phyloP scores from a whole-genome alignment of 202 grass and related monocot genomes.

The Digitaria exilis region DNA sequence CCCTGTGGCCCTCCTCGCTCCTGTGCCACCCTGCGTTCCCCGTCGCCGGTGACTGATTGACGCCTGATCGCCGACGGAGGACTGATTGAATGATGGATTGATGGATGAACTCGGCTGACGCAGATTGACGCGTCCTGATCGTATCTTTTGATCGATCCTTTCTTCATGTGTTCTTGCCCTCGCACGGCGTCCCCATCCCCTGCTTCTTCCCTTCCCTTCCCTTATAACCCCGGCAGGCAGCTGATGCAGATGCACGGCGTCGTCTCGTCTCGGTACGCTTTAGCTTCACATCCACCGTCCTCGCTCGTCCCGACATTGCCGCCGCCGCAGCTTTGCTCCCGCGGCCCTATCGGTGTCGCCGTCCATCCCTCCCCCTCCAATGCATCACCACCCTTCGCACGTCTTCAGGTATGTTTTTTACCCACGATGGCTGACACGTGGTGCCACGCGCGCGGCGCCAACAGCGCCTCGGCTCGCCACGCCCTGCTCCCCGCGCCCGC shows the following conservation, averaged over 20 bases:
- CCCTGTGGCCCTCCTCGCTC: too few species aligned
- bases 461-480: too few species aligned
- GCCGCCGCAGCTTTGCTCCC: neutral
- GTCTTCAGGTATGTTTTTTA: slow-evolving; percentile 46
- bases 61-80: slow-evolving; percentile 1
- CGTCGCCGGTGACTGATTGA: slow-evolving; percentile 30
- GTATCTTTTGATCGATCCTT: slow-evolving; percentile 1
- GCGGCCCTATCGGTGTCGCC: too few species aligned
- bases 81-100: slow-evolving; percentile 26
- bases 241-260: neutral
- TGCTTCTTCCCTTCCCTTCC: neutral
- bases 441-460: neutral
- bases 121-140: too few species aligned
- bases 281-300: too few species aligned
- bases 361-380: slow-evolving; percentile 12
- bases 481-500: too few species aligned
- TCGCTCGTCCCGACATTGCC: neutral
- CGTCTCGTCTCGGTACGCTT: neutral
- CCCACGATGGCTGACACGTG: neutral
- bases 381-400: slow-evolving; percentile 65
- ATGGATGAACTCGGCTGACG: slow-evolving; percentile 36
- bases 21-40: neutral
- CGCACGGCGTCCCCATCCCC: neutral
- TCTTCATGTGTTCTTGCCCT: neutral
- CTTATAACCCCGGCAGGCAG: slow-evolving; percentile 29